Evolutionary conservation across 177 flowering plant species (phyloP).

Genomic region (Vitis hybrid): DNA sequence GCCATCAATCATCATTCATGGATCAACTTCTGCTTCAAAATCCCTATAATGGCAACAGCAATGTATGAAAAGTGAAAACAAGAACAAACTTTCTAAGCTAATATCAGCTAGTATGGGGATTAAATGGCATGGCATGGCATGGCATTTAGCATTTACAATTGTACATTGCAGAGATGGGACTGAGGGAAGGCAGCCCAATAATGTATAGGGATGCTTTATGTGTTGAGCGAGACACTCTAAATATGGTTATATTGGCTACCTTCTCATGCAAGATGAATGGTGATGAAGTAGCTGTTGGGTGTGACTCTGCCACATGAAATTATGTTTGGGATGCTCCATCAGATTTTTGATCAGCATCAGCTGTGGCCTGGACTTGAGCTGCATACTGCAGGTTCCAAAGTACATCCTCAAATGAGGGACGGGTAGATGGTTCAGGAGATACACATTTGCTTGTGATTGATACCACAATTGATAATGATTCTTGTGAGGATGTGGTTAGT

Average conservation of each 20-base stretch:
- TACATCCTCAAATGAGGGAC: slow-evolving; percentile 93
- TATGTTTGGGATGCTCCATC: slow-evolving; percentile 31
- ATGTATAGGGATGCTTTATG: background rate
- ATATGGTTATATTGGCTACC: background rate
- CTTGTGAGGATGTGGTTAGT: slow-evolving; percentile 64
- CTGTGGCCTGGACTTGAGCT: slow-evolving; percentile 87
- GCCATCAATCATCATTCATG: too few species aligned
- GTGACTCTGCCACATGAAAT: background rate
- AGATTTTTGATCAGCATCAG: slow-evolving; percentile 74
- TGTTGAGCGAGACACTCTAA: background rate
- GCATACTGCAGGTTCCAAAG: slow-evolving; percentile 98
- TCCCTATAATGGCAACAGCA: too few species aligned
- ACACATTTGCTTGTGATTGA: slow-evolving; percentile 85
- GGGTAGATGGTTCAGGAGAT: slow-evolving; percentile 53
- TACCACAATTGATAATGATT: slow-evolving; percentile 70
- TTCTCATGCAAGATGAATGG: background rate
- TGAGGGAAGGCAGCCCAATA: too few species aligned
- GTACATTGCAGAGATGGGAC: background rate
- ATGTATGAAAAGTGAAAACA: too few species aligned
- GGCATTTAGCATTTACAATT: too few species aligned
- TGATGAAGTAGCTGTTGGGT: background rate
- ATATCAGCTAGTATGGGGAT: too few species aligned
- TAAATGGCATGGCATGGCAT: too few species aligned
- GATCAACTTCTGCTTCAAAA: too few species aligned
- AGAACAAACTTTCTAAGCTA: too few species aligned